Base-by-base conservation (phyloP, 2,329 filamentous ascomycete genomes). In the Claviceps arundinis region DNA sequence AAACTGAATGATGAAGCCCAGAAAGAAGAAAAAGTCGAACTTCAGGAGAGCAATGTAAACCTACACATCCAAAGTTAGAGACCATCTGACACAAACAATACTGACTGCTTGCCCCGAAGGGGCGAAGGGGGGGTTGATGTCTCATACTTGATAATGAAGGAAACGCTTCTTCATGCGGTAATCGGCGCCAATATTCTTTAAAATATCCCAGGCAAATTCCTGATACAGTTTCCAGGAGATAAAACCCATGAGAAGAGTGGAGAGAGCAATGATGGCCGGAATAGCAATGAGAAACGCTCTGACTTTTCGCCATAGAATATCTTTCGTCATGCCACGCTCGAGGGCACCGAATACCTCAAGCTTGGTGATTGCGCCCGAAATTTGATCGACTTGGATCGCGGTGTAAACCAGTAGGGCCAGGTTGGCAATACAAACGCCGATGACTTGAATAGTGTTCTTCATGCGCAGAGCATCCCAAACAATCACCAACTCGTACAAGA, bases 21-120 rank as follows among this genome's bases (percentile, higher is more conserved):
- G 81, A 77, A 98, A 98, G 76, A 98, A 97, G 81, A 98, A 98
- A 71, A 98, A 97, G 71, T 98, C 93, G 68, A 98, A 98, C 70
- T 98, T 98, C 58, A 98, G 78, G 11, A 98, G 79, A 40, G 93
- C 89, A 63, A 98, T 96, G 70, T 96, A 98, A 67, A 98, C 90
- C 90, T 95, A 66, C 61, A 55, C 54, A 14, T 13, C 3, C 5
- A 3, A 26, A 14, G 53, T 54, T 19, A 52, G 37, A 14, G 2
- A n/a, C 37, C 13, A 19, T 24, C 30, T 37, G n/a, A 14, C 11
- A 17, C 9, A 22, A 13, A 19, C 9, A n/a, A 3, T 22, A 22
- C 14, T 14, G 14, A n/a, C 22, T 16, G 16, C 24, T 48, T 6
- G 37, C 11, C n/a, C 9, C 24, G 17, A 26, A 62, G 9, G 30